These are phyloP conservation scores for Fennellomyces sp. DNA, from an alignment of 371 early-diverging fungal species.

Conservation along the genomic window DNA sequence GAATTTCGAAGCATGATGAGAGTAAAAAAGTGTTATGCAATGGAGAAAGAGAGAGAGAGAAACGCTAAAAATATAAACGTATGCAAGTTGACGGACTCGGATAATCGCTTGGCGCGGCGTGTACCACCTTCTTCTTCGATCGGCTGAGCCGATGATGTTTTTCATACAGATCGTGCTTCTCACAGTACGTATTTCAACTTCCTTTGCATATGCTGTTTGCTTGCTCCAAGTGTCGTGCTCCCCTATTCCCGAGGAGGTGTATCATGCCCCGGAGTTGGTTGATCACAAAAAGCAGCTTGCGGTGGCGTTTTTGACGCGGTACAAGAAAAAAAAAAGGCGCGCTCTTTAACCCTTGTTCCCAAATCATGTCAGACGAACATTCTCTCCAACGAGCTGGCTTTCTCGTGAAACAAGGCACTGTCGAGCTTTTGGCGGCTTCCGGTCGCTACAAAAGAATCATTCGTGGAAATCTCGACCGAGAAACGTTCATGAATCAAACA, in stretches of 20 bases:
- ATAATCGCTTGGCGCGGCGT: conserved; percentile 6
- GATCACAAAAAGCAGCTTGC: no score
- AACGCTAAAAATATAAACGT: background rate
- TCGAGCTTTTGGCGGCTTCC: background rate
- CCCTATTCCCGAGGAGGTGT: no score
- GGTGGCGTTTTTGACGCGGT: no score
- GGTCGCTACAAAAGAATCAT: background rate
- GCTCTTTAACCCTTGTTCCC: no score
- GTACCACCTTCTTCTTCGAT: background rate
- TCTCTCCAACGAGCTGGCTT: conserved; percentile 1
- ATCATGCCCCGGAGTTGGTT: no score
- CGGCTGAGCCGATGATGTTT: conserved; percentile 1
- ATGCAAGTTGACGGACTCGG: conserved; percentile 3
- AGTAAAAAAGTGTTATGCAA: background rate
- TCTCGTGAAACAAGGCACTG: background rate
- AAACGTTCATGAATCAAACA: background rate
- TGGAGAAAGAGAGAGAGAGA: background rate
- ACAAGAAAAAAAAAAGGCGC: background rate
- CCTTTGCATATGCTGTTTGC: no score
- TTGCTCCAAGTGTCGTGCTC: no score
- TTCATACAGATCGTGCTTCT: no score
- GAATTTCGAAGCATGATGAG: conserved; percentile 31
- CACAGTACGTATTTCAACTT: no score
- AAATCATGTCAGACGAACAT: no score
- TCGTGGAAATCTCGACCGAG: background rate